phyloP scores from a whole-genome alignment of 2,329 filamentous ascomycete genomes.

The Chalara sp. region DNA sequence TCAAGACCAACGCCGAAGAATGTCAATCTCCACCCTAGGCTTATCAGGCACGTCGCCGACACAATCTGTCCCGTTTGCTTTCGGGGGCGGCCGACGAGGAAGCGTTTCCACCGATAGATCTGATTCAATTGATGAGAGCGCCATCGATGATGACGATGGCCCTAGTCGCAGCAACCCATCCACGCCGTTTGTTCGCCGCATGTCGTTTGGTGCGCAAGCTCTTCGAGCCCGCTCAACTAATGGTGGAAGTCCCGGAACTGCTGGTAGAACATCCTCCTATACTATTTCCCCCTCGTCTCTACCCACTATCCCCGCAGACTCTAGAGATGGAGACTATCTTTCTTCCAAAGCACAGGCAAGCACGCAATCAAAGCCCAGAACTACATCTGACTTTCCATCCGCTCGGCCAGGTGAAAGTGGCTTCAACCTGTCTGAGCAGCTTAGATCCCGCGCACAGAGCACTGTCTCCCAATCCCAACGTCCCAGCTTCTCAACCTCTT shows the following conservation, averaged over 20 bases:
- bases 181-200: conserved; percentile 73
- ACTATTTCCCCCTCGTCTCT: conserved; percentile 11
- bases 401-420: conserved; percentile 69
- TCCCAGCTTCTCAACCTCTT: conserved; percentile 48
- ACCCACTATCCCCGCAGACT: conserved; percentile 21
- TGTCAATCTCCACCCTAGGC: conserved; percentile 69
- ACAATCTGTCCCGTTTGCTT: conserved; percentile 41
- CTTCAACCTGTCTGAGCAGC: conserved; percentile 96
- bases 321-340: conserved; percentile 17
- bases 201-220: conserved; percentile 84
- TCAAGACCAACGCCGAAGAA: conserved; percentile 56
- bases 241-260: conserved; percentile 21
- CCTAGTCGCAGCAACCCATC: conserved; percentile 51
- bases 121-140: conserved; percentile 63
- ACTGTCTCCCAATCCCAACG: conserved; percentile 50
- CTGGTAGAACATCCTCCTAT: conserved; percentile 26
- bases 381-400: conserved; percentile 57
- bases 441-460: conserved; percentile 86
- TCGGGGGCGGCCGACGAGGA: conserved; percentile 48
- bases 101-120: conserved; percentile 64
- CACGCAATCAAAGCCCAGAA: conserved; percentile 47
- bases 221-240: conserved; percentile 29
- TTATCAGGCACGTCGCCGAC: conserved; percentile 66
- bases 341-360: conserved; percentile 44
- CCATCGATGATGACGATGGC: conserved; percentile 60